phyloP scores from a whole-genome alignment of 2,329 filamentous ascomycete species.

The Colletotrichum lini region DNA sequence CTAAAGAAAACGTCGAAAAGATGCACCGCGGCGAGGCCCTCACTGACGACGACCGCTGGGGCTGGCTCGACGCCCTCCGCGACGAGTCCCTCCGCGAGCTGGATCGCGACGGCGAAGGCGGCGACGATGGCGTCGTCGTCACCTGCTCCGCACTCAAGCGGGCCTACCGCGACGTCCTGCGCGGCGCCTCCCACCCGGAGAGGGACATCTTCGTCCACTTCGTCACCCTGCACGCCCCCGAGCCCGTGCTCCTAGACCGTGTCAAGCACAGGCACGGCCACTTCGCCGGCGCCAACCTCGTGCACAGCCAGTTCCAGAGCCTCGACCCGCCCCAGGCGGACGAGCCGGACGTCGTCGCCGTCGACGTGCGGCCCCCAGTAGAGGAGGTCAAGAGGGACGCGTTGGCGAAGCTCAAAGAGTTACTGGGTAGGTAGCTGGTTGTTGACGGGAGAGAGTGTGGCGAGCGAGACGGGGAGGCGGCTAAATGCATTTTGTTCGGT shows the following conservation, averaged over 20 bases:
- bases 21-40: slow-evolving; percentile 79
- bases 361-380: slow-evolving; percentile 62
- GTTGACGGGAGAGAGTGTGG: not conserved
- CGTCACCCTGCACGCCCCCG: slow-evolving; percentile 77
- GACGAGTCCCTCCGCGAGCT: slow-evolving; percentile 60
- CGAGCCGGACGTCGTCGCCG: slow-evolving; percentile 67
- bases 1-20: slow-evolving; percentile 77
- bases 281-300: slow-evolving; percentile 83
- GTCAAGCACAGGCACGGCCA: slow-evolving; percentile 76
- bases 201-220: slow-evolving; percentile 76
- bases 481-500: not conserved
- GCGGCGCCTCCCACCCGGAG: slow-evolving; percentile 69
- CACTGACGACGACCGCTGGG: slow-evolving; percentile 82
- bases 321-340: slow-evolving; percentile 75
- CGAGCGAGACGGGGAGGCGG: too few species aligned
- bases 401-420: slow-evolving; percentile 43
- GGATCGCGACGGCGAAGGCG: slow-evolving; percentile 57
- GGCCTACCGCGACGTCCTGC: slow-evolving; percentile 80
- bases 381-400: slow-evolving; percentile 63
- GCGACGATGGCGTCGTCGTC: slow-evolving; percentile 78
- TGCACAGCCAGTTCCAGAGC: slow-evolving; percentile 77
- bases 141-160: slow-evolving; percentile 86
- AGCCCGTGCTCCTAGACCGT: slow-evolving; percentile 73
- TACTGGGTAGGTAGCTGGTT: not conserved
- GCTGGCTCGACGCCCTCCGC: slow-evolving; percentile 78